These are phyloP conservation scores for Tetrastigma voinierianum DNA, from an alignment of 164 flowering plant species.

Conservation along the genomic window DNA sequence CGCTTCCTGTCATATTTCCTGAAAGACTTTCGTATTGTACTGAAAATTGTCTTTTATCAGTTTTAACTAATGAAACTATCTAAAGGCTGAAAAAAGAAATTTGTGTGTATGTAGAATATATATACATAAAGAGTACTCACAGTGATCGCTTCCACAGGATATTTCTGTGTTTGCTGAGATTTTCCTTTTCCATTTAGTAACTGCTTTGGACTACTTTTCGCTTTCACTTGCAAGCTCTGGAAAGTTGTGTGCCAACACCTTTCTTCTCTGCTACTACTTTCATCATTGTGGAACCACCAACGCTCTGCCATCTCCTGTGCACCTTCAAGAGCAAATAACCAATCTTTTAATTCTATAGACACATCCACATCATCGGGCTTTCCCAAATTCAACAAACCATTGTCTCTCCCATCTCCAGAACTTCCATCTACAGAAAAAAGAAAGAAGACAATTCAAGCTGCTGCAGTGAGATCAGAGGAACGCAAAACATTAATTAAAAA, in stretches of 20 bases:
- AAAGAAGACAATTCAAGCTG: neutral
- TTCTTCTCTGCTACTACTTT: slow-evolving; percentile 57
- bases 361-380: slow-evolving; percentile 86
- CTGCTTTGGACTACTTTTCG: slow-evolving; percentile 57
- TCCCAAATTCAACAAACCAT: slow-evolving; percentile 54
- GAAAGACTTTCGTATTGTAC: neutral
- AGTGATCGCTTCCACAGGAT: slow-evolving; percentile 70
- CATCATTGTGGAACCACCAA: slow-evolving; percentile 35
- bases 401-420: slow-evolving; percentile 37
- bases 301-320: slow-evolving; percentile 66
- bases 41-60: neutral
- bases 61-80: neutral
- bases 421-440: slow-evolving; percentile 42
- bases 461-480: neutral
- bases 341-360: slow-evolving; percentile 74
- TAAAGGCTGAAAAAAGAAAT: neutral
- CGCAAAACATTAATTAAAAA: neutral
- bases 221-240: slow-evolving; percentile 57
- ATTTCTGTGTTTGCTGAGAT: slow-evolving; percentile 25
- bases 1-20: neutral
- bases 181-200: slow-evolving; percentile 27
- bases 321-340: slow-evolving; percentile 97
- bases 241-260: slow-evolving; percentile 93
- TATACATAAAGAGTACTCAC: slow-evolving; percentile 34
- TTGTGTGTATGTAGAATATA: neutral